Conservation (phyloP, 306 rosid species). For the Sindora glabra region DNA sequence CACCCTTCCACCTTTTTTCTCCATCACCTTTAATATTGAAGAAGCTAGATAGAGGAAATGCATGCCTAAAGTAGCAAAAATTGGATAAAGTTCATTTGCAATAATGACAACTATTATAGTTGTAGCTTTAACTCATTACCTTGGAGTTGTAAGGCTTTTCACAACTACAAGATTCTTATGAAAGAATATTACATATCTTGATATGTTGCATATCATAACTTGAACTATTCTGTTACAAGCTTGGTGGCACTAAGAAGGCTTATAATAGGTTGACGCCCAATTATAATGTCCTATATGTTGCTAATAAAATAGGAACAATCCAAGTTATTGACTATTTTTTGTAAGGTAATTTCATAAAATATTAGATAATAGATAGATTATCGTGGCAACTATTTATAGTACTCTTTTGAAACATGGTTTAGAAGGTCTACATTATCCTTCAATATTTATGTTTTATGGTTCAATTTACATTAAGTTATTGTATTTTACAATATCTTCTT, state of each 20-base stretch:
- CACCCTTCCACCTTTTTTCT: slow-evolving; percentile 47
- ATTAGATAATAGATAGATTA: too few relatives aligned
- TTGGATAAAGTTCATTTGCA: slow-evolving; percentile 60
- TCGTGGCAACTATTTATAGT: too few relatives aligned
- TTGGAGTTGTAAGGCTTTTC: slow-evolving; percentile 41
- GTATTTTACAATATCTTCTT: too few relatives aligned
- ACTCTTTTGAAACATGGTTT: too few relatives aligned
- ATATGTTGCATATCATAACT: slow-evolving; percentile 48
- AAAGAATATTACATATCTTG: slow-evolving; percentile 21
- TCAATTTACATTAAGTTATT: too few relatives aligned
- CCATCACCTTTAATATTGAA: slow-evolving; percentile 45
- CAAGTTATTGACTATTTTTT: too few relatives aligned
- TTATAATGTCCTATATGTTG: slow-evolving; percentile 41
- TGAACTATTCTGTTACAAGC: slow-evolving; percentile 62
- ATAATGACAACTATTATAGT: slow-evolving; percentile 64
- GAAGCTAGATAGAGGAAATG: slow-evolving; percentile 31
- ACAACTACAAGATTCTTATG: slow-evolving; percentile 13
- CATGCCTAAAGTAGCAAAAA: slow-evolving; percentile 66
- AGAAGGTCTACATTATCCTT: too few relatives aligned
- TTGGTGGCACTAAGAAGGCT: too few relatives aligned
- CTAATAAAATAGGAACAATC: slow-evolving; percentile 50
- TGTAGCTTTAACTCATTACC: slow-evolving; percentile 57
- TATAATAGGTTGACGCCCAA: slow-evolving; percentile 43
- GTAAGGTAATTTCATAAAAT: too few relatives aligned
- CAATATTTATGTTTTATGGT: too few relatives aligned